Evolutionary conservation across 148 eudicot genomes (phyloP), one percentile per base, ranked within the genome.

Genomic region (Rhododendron vialii): DNA sequence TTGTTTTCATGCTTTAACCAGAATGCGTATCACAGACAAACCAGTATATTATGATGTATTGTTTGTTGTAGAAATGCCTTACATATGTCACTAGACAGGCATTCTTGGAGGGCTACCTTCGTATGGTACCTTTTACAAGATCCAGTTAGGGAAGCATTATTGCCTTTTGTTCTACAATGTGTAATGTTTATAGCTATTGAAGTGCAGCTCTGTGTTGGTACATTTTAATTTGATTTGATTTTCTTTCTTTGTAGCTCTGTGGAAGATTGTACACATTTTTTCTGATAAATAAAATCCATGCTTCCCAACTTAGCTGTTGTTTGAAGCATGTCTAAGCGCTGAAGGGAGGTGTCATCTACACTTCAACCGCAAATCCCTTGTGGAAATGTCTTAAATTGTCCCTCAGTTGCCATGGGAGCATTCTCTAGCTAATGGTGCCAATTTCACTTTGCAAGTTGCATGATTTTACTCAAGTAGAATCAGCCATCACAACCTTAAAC

Each of bases 201-300:
- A 15, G 36, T 43, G 47, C 15, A 47, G 74, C 67, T 3, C 51
- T 36, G 73, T 69, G 24, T 81, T 9, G 43, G 36, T 67, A 67
- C 43, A 9, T 81, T 55, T 24, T 85, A 36, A 36, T 36, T 41
- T 61, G 3, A 4, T 63, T 22, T 80, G 3, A 26, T 81, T 43
- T 65, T 80, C 63, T 51, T 80, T 22, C 11, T 86, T 81, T 81
- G 71, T 51, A 86, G 84, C 30, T 69, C 84, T 43, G 47, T 69
- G 51, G 51, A 33, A 50, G 50, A 50, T 28, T 80, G 45, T 61
- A 24, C 7, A 2, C 33, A 36, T 28, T 78, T 28, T 78, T 80
- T 67, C 67, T 4, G 67, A 48, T 48, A 30, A 65, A 80, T 80
- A 50, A 50, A 17, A 30, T 3, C 77, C 45, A 12, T 65, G 83